Base-by-base conservation (phyloP, 768 basidiomycete genomes). In the Pleurotus tuber-regium region DNA sequence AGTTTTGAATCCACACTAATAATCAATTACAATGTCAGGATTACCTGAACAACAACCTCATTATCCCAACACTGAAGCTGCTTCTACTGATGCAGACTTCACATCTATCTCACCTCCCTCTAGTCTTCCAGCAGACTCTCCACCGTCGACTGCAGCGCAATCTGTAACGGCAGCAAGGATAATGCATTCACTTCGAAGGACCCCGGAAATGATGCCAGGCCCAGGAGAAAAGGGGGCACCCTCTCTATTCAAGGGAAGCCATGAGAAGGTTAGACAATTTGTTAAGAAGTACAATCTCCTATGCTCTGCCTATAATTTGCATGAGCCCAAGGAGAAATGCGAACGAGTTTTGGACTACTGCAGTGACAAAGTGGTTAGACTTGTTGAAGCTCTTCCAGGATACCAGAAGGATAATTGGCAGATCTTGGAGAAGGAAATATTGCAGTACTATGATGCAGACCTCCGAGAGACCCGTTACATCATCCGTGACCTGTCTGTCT, bases 401-500 rank as follows among this genome's bases (percentile, higher is more conserved):
- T 50, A 18, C 35, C 12, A n/a, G n/a, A 16, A 18, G 19, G n/a
- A 9, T n/a, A 21, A 42, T 12, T 50, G 48, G 48, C 9, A 11
- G 5, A 21, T 14, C 11, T 25, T 50, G 11, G 35, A 50, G 35
- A 40, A 33, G 18, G 36, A 50, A 25, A 29, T 50, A 16, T 16
- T 50, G 7, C n/a, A 18, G n/a, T 50, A 33, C 18, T 50, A 43
- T 41, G 48, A 50, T 39, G 30, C 48, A 7, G 48, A 50, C 11
- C 24, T 5, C 1, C 23, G 18, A 16, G 24, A 50, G 4, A 33
- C 24, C 18, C 4, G 48, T 11, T 40, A 18, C 23, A 24, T 42
- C 40, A n/a, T 42, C 23, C 12, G 23, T 5, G 23, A 42, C 19
- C 12, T 42, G 40, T 12, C 23, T 19, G 23, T 18, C 23, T 42